phyloP scores from a whole-genome alignment of 441 rosid genomes.

The Flueggea neowawraea region DNA sequence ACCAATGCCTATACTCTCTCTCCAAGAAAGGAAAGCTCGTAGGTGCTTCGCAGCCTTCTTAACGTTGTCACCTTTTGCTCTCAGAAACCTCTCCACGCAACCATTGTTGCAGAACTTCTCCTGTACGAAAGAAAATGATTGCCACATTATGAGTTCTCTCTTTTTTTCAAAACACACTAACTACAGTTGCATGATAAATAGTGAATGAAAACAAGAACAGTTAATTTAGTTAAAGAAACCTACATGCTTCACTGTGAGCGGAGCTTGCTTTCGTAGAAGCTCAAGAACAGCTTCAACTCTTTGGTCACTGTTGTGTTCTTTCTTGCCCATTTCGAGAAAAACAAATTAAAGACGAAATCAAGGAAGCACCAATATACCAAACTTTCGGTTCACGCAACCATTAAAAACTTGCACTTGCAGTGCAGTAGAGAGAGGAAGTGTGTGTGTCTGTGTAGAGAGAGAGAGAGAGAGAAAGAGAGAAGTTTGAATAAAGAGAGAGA shows the following conservation, averaged over 20 bases:
- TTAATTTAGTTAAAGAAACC: background rate
- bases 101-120: slow-evolving; percentile 81
- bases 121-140: slow-evolving; percentile 28
- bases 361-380: slow-evolving; percentile 36
- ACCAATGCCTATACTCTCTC: slow-evolving; percentile 74
- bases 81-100: slow-evolving; percentile 78
- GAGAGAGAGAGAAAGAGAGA: slow-evolving; percentile 11
- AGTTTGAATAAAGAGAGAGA: slow-evolving; percentile 17
- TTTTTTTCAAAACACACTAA: too few species aligned
- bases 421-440: slow-evolving; percentile 14
- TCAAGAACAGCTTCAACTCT: slow-evolving; percentile 65
- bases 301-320: slow-evolving; percentile 26
- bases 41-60: slow-evolving; percentile 84
- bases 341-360: slow-evolving; percentile 1
- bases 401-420: slow-evolving; percentile 27
- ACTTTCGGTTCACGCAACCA: slow-evolving; percentile 60
- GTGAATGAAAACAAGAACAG: background rate
- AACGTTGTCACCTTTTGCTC: slow-evolving; percentile 68
- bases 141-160: background rate
- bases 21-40: slow-evolving; percentile 87
- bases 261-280: slow-evolving; percentile 58
- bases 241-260: slow-evolving; percentile 80
- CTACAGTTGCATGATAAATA: background rate
- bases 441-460: too few species aligned
- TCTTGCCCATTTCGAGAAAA: slow-evolving; percentile 63